Base-by-base conservation (phyloP, 495 filamentous ascomycete genomes). In the Choiromyces venosus region DNA sequence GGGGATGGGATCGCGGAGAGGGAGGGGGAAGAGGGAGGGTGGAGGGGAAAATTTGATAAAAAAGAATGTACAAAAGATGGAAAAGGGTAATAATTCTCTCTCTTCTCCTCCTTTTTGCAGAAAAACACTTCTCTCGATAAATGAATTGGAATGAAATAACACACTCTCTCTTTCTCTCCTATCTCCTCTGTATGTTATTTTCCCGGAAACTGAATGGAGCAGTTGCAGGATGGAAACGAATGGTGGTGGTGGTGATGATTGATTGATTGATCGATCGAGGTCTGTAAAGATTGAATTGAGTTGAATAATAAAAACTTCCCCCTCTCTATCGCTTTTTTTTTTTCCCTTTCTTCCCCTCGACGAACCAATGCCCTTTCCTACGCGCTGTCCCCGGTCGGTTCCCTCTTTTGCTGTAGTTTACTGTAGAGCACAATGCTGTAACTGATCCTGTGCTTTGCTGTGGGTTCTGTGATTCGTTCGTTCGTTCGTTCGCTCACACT, bases 41-140 rank as follows among this genome's bases (percentile, higher is more conserved):
- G 33, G 66, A 37, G 66, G 33, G 39, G 39, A 35, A 12, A 21
- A n/a, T 39, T 44, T 37, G 68, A 44, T 36, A 65, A 19, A 19
- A 40, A 16, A 29, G 68, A 65, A 37, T 39, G 36, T 21, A 36
- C 38, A 36, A 70, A 25, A 19, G 38, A 65, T 29, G 68, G 46
- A 29, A 65, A 44, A 42, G 68, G 35, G 68, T 65, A 39, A 33
- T 70, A 39, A 70, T 65, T 36, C 18, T 19, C 46, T 56, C 46
- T 29, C n/a, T 29, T 29, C n/a, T 56, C 46, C n/a, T 29, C n/a
- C 10, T 56, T 25, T 14, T n/a, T n/a, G n/a, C 9, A 14, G 2
- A 56, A 52, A 52, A 52, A 56, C n/a, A 29, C 12, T 29, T 29
- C 52, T 61, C 52, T 61, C 52, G 25, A 61, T 61, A 25, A 29